Evolutionary conservation across 306 rosid species (phyloP), one percentile per base, ranked within the genome.

Genomic region (Adenanthera pavonina): DNA sequence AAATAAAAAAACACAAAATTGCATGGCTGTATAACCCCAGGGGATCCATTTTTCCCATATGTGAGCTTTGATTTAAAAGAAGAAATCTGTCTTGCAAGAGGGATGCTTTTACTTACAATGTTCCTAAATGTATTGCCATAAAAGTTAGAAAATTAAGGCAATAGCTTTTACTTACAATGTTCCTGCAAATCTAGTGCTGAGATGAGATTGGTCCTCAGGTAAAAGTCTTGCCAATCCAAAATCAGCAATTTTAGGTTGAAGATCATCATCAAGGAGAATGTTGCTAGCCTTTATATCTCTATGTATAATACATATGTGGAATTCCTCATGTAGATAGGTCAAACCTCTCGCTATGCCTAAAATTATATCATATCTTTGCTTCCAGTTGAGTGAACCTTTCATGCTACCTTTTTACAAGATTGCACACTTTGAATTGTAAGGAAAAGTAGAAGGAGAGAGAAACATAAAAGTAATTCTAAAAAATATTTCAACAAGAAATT

Each of bases 311-410:
- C 67, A 60, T 25, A 60, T 30, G 17, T 60, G 67, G 7, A 60
- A 60, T 60, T 60, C 67, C 38, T 60, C 67, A 9, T 60, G 66
- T 30, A 60, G 66, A 30, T 60, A 60, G 38, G 38, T 30, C 67
- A 60, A 60, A 11, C 67, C 67, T 38, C 38, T 60, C 11, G 67
- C 40, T 30, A 30, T 13, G 40, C 67, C 67, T 60, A 60, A 60
- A 7, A 20, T 60, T 60, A 60, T 60, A 60, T 60, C 67, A 60
- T 60, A 60, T 60, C 67, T 16, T 60, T 60, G 67, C 16, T 60
- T 60, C 67, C 67, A 60, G 11, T 6, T 0, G 67, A 60, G 67
- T 25, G 67, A 60, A 60, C 67, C 67, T 60, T 60, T 60, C 7
- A 25, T 60, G 15, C 8, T 30, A 33, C 67, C 67, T 60, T 57